Evolutionary conservation across 805 yeast species (phyloP).

Genomic region (Myxozyma vanderwaltii): DNA sequence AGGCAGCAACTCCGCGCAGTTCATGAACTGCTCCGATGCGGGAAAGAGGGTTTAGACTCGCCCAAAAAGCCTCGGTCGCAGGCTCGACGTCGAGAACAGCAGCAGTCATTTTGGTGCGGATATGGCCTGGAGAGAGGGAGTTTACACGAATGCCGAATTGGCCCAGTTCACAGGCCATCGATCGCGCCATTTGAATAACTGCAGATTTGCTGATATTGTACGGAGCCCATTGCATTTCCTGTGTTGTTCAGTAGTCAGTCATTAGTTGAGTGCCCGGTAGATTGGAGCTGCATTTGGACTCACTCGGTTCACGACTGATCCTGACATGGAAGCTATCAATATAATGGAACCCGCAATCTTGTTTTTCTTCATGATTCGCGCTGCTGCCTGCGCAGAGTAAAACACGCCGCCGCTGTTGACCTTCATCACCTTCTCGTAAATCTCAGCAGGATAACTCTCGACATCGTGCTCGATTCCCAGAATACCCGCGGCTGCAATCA

Average conservation of each 20-base stretch:
- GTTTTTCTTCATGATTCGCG: slow-evolving; percentile 59
- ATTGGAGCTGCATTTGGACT: slow-evolving; percentile 58
- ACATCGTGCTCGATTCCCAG: slow-evolving; percentile 50
- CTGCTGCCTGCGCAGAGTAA: slow-evolving; percentile 68
- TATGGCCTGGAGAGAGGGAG: slow-evolving; percentile 73
- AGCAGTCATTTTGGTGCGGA: slow-evolving; percentile 49
- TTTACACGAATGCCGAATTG: slow-evolving; percentile 66
- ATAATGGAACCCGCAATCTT: slow-evolving; percentile 68
- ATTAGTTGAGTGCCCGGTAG: slow-evolving; percentile 43
- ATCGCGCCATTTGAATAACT: slow-evolving; percentile 62
- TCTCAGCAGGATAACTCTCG: slow-evolving; percentile 55
- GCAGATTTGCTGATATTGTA: slow-evolving; percentile 76
- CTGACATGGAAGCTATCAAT: slow-evolving; percentile 79
- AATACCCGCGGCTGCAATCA: slow-evolving; percentile 76
- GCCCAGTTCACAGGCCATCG: slow-evolving; percentile 73
- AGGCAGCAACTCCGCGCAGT: slow-evolving; percentile 65
- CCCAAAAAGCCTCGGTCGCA: slow-evolving; percentile 47
- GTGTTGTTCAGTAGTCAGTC: background rate
- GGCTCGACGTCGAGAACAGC: slow-evolving; percentile 50
- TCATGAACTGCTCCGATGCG: slow-evolving; percentile 67
- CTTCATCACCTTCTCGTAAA: slow-evolving; percentile 66
- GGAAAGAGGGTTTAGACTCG: slow-evolving; percentile 56
- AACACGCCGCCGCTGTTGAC: slow-evolving; percentile 73
- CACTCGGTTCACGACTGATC: slow-evolving; percentile 71
- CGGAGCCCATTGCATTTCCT: slow-evolving; percentile 42